Base-by-base conservation (phyloP, 441 rosid species). In the Isatis lusitanica region DNA sequence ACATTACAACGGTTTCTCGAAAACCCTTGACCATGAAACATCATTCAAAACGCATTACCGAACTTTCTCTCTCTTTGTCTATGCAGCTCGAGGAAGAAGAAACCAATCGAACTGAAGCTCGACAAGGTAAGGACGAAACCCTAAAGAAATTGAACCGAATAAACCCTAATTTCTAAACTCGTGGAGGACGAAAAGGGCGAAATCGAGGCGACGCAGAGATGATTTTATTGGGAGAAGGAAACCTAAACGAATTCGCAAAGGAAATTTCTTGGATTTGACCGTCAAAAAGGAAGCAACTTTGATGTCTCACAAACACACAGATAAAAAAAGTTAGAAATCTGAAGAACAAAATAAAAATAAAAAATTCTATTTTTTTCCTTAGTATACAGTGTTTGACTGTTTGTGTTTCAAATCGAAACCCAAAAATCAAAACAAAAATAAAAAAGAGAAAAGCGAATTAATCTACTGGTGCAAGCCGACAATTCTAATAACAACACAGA, bases 1-100 rank as follows among this genome's bases (percentile, higher is more conserved):
- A 93, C 86, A 81, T 85, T 85, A 83, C 98, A 95, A 83, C 85
- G 90, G 83, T 84, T 87, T 83, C 97, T 89, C 70, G 88, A 88
- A 84, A 93, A 85, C 81, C 96, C 89, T 88, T 90, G 97, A 75
- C 86, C 89, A 87, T 85, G 92, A 90, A 88, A 90, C 99, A 92
- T 95, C 95, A 85, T 93, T 80, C 80, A 79, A 57, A 74, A 35
- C 8, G 81, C 90, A 88, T 87, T 53, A 78, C 88, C 85, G 81
- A 79, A 66, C 59, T 24, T 46, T 51, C 16, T 15, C 31, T 33
- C 6, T 35, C 28, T 26, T 3, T 26, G 3, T 51, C 50, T 24
- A 59, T 38, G 59, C 40, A 71, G 52, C 73, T 73, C 73, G 81
- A 60, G 80, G 26, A 48, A 9, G 53, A 17, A 9, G 48, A 56